Evolutionary conservation across 2,329 filamentous ascomycete genomes (phyloP).

Genomic region (Cladosporium sp.): DNA sequence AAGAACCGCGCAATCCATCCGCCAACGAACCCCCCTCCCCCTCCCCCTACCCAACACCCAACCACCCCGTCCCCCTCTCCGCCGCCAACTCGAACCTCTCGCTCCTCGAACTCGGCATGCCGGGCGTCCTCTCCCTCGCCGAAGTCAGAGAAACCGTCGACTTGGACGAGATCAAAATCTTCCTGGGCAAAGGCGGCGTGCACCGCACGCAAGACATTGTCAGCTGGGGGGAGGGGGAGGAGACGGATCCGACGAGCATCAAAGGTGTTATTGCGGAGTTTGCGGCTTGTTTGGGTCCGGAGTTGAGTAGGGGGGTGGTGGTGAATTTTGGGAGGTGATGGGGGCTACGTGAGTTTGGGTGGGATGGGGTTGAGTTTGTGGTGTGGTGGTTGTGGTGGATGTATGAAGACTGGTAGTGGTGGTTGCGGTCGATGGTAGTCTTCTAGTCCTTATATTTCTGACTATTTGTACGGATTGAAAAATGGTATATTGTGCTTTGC

Average conservation of each 20-base stretch:
- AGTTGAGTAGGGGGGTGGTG: conserved; percentile 54
- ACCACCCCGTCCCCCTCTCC: conserved; percentile 25
- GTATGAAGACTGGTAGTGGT: no score
- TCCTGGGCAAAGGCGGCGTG: conserved; percentile 35
- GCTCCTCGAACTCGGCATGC: conserved; percentile 61
- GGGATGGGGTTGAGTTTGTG: not conserved
- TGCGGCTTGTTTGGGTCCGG: conserved; percentile 61
- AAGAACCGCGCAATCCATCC: no score
- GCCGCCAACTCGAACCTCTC: conserved; percentile 37
- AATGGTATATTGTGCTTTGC: no score
- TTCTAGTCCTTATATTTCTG: no score
- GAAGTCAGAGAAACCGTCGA: conserved; percentile 51
- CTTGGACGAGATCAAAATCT: conserved; percentile 57
- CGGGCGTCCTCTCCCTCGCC: conserved; percentile 57
- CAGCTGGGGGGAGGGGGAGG: conserved; percentile 53
- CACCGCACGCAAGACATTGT: conserved; percentile 46
- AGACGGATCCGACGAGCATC: conserved; percentile 49
- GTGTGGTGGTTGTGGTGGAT: no score
- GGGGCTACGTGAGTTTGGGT: no score
- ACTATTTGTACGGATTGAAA: no score
- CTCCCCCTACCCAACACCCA: conserved; percentile 9
- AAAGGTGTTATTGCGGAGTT: conserved; percentile 65
- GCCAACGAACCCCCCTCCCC: no score
- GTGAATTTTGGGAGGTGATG: conserved; percentile 50
- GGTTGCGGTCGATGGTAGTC: no score